Base-by-base conservation (phyloP, 805 yeast species). In the Crinitomyces ghanaensis region DNA sequence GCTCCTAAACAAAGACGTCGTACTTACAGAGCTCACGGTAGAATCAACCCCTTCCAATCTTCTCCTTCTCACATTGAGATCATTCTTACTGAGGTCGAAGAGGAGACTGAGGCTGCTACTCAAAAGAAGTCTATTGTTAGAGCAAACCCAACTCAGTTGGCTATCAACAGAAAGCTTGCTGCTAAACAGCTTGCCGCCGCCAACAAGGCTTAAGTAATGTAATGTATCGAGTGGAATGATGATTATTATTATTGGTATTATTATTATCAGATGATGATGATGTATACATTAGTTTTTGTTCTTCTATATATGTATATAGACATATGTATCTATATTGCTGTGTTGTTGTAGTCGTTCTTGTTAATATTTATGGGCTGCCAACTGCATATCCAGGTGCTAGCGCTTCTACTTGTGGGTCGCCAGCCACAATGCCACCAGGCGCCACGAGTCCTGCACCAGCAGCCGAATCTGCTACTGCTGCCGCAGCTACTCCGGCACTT, bases 1-100 rank as follows among this genome's bases (percentile, higher is more conserved):
- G 98, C 98, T 60, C 98, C 99, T 72, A 85, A 85, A 74, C 93
- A 84, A 74, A 91, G 97, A 78, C 88, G 99, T 77, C 85, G 99
- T 75, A 91, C 98, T 62, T 91, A 74, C 95, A 86, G 99, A 80
- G 99, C 99, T 60, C 97, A 88, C 80, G 99, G 99, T 82, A 91
- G 98, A 80, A 83, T 85, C 66, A 91, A 88, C 73, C 94, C 95
- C 60, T 91, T 85, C 91, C 93, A 85, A 74, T 83, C 97, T 44
- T 74, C 86, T 59, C 98, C 98, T 65, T 86, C 93, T 60, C 99
- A 91, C 82, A 88, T 91, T 66, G 98, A 91, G 77, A 74, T 91
- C 62, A 77, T 84, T 63, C 73, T 91, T 57, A 80, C 95, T 60
- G 98, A 91, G 77, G 82, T 77, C 68, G 91, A 72, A 54, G 97